Evolutionary conservation across 768 basidiomycete species (phyloP).

Genomic region (Erythrobasidium yunnanense): DNA sequence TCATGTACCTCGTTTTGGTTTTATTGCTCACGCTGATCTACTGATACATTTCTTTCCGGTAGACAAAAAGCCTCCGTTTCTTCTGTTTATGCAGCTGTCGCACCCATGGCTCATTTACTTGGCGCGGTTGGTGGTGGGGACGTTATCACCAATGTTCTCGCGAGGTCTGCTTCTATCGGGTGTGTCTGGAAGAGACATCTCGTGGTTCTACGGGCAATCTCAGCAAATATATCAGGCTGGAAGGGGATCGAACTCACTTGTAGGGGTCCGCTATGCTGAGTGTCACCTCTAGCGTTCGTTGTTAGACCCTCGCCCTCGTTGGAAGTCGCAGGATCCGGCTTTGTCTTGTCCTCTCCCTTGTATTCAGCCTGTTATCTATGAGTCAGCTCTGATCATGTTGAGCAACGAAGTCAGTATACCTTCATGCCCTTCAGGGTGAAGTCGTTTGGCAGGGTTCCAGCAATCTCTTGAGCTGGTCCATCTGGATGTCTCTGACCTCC

Average conservation of each 20-base stretch:
- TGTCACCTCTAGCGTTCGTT: background rate
- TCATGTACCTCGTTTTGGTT: too few species aligned
- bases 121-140: too few species aligned
- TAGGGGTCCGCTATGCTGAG: too few species aligned
- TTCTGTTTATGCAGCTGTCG: too few species aligned
- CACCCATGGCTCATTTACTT: too few species aligned
- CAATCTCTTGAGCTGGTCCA: constrained; percentile 13
- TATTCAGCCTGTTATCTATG: constrained; percentile 2
- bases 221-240: too few species aligned
- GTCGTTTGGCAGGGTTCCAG: background rate
- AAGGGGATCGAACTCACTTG: too few species aligned
- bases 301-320: background rate
- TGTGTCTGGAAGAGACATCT: background rate
- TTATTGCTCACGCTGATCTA: too few species aligned
- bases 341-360: constrained; percentile 15
- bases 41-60: too few species aligned
- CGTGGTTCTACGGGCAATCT: background rate
- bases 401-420: background rate
- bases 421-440: constrained; percentile 17
- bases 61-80: too few species aligned
- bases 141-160: background rate
- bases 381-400: background rate
- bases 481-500: background rate
- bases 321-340: background rate
- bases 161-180: background rate